Evolutionary conservation across 441 rosid genomes (phyloP), one percentile per base, ranked within the genome.

Genomic region (Erysimum cheiri): DNA sequence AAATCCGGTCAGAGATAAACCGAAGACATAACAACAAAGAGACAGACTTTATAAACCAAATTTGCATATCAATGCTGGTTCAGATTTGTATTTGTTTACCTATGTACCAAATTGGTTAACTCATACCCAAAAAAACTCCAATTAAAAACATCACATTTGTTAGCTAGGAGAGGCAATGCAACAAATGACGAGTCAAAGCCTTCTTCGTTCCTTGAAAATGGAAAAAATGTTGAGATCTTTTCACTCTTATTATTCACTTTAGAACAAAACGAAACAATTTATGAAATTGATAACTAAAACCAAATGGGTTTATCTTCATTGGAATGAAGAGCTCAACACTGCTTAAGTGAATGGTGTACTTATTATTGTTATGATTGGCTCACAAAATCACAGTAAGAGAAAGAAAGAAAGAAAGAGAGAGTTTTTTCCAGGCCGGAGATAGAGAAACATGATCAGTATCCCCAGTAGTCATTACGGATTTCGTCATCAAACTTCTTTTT

Each of bases 401-500:
- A 17, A 69, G 32, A 55, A 22, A 22, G 68, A 60, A 2, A 9
- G 41, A 60, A 31, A 35, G 5, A 47, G 68, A 31, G 8, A 29
- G 35, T 49, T 17, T 43, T 57, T 54, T 31, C 40, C 2, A 63
- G 24, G 41, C 41, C 29, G 8, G 59, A 46, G 72, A 47, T 55
- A 4, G 8, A 59, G 47, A 46, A 49, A 70, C 62, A 43, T 62
- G 65, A 63, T 89, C 85, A 88, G 73, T 86, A 90, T 57, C 99
- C 98, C 96, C 91, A 92, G 67, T 87, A 57, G 77, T 89, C 98
- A 32, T 92, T 92, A n/a, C 96, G 87, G 81, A 95, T 95, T 79
- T 95, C 99, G 35, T 95, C 99, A 72, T 95, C 99, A 32, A 92
- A 95, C 80, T 89, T 87, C 97, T 95, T 83, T 80, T 87, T 92